A percentile compares a stretch with the other conserved stretches of the same genome.
Evolutionary conservation across 2,329 filamentous ascomycete genomes (phyloP).

Genomic region (Aspergillus vadensis): DNA sequence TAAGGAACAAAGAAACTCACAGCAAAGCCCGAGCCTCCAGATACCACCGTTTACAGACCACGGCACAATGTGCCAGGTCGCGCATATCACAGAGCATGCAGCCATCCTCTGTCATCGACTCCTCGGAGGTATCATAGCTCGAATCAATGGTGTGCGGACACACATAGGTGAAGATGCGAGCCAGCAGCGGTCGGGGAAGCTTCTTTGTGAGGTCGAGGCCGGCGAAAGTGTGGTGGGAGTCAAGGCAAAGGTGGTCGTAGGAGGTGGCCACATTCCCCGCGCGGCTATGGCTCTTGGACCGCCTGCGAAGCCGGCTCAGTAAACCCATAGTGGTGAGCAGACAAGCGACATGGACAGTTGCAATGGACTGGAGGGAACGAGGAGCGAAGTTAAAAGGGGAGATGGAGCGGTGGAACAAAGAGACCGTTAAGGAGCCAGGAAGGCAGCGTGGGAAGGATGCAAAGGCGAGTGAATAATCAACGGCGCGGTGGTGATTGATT

Average conservation of each 20-base stretch:
- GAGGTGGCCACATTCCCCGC: constrained; percentile 27
- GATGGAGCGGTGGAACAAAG: not conserved
- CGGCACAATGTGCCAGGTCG: constrained; percentile 77
- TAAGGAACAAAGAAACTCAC: constrained; percentile 54
- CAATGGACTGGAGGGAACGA: not conserved
- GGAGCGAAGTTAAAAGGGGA: not conserved
- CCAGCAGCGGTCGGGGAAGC: constrained; percentile 70
- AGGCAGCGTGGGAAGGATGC: not conserved
- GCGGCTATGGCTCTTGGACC: constrained; percentile 32
- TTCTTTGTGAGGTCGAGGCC: constrained; percentile 46
- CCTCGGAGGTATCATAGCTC: constrained; percentile 79
- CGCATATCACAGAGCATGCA: constrained; percentile 95
- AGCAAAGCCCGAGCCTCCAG: constrained; percentile 57
- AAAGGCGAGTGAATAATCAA: not conserved
- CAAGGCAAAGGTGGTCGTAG: constrained; percentile 24
- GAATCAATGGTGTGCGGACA: constrained; percentile 81
- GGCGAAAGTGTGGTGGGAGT: constrained; percentile 19
- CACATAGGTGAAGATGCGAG: constrained; percentile 76
- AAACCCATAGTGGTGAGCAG: constrained; percentile 32
- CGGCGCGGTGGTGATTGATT: not conserved
- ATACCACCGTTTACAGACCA: constrained; percentile 74
- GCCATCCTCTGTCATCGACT: constrained; percentile 72
- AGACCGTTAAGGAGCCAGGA: not conserved
- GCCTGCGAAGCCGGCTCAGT: constrained; percentile 32
- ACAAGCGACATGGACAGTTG: constrained; percentile 8